Evolutionary conservation across 1,139 yeast species (phyloP), one percentile per base, ranked within the genome.

Genomic region (Suhomyces ambrosiae): DNA sequence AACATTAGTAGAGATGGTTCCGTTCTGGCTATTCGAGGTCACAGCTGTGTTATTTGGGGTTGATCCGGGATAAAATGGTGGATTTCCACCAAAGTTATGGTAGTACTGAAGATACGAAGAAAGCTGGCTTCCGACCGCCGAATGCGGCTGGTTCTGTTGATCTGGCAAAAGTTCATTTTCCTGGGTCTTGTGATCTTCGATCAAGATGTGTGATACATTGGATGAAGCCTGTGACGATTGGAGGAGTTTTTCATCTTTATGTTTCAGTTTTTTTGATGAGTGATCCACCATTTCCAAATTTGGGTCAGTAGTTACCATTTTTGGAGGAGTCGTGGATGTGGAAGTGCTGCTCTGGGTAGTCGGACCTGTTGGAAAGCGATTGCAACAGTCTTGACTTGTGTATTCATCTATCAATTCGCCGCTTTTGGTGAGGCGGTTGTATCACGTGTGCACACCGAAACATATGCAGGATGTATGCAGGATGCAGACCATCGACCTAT

Each of bases 31-130:
- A n/a, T 11, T 23, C n/a, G 24, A 5, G 5, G 12, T 11, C 10
- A 11, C n/a, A 8, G 12, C 15, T 7, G 9, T 15, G 12, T 24
- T 24, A 12, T 8, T 12, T 10, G 27, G 9, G 9, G 7, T 24
- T 12, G 27, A n/a, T 5, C 15, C 12, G 4, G 27, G 15, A 8
- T 30, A 30, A 15, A 17, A 27, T 7, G 37, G 37, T 13, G 33
- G 35, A 18, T 28, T 35, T 9, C 31, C 30, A n/a, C 38, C 36
- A 21, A 30, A 32, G 23, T 29, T 32, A 12, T 38, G 35, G 23
- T 38, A 38, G 34, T 38, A 38, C 22, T 34, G 42, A 12, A 38
- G 42, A 15, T 38, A 38, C 15, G 42, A 38, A n/a, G 42, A 32
- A 7, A 38, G 36, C 16, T 34, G 42, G 25, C 32, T 38, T 12